Evolutionary conservation across 805 yeast genomes (phyloP).

Genomic region (Lipomyces starkeyi): DNA sequence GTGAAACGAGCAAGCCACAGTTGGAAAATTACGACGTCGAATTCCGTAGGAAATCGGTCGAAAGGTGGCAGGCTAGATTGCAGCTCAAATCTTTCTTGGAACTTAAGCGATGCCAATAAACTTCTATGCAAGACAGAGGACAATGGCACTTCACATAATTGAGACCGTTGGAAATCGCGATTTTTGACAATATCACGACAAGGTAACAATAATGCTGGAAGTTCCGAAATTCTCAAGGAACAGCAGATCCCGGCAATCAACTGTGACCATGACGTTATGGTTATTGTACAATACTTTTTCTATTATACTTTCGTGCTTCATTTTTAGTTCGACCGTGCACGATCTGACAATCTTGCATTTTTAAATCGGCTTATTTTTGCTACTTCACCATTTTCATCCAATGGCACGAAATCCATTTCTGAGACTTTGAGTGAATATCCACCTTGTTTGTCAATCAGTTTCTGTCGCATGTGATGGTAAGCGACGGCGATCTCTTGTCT

Average conservation of each 20-base stretch:
- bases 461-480: conserved; percentile 45
- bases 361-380: conserved; percentile 65
- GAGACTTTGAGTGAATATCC: conserved; percentile 49
- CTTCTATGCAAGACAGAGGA: not conserved
- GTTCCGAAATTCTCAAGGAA: not conserved
- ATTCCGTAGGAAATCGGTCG: not conserved
- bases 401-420: conserved; percentile 64
- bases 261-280: not conserved
- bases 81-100: conserved; percentile 22
- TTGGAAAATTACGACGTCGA: not conserved
- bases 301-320: not conserved
- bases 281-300: not conserved
- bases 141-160: not conserved
- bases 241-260: not conserved
- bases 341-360: conserved; percentile 49
- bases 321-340: not conserved
- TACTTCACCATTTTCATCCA: conserved; percentile 66
- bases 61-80: conserved; percentile 20
- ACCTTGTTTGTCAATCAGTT: conserved; percentile 43
- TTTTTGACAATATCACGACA: not conserved
- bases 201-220: not conserved
- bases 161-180: not conserved
- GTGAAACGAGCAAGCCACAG: conserved; percentile 22
- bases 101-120: conserved; percentile 6
- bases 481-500: conserved; percentile 42